Evolutionary conservation across 352 stramenopile genomes (phyloP), one percentile per base, ranked within the genome.

Genomic region (Plasmopara halstedii): DNA sequence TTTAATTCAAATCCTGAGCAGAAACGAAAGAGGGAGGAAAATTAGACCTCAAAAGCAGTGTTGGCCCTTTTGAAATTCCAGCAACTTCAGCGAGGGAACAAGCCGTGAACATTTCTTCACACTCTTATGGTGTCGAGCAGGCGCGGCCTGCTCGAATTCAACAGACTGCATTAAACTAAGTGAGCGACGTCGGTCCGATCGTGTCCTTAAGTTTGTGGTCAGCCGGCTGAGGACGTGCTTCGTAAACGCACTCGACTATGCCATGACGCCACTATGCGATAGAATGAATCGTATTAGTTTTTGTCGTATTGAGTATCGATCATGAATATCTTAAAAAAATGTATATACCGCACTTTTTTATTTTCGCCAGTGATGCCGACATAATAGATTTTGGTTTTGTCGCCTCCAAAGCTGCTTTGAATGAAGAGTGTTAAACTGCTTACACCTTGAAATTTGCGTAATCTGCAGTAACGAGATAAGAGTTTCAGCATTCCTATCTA

Each of bases 351-450:
- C 42, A 89, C 81, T 74, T 93, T 90, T 41, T 89, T 88, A 64
- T 61, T 89, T 64, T 89, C 79, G 32, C 82, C 82, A 46, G 91
- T 94, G 37, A 94, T 60, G 0, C 82, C 82, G 65, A 94, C 88
- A 65, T 94, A 94, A 47, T 91, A 89, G 34, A 94, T 71, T 46
- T 64, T 67, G 18, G 77, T 83, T 42, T 89, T 60, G 42, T 88
- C 76, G 18, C 71, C 80, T 47, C 66, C 70, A 38, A 70, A 83
- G 58, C 73, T 91, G 57, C 83, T 61, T 26, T 87, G n/a, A n/a
- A n/a, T n/a, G 46, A 88, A 91, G 11, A 94, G 51, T 14, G 75
- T 90, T 29, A 94, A 46, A 53, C 56, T 90, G 53, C 77, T 90
- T 31, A 94, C 70, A 19, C 80, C 80, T 47, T 94, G 82, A 42